These are phyloP conservation scores for Phytopythium delawarense DNA, from an alignment of 352 stramenopile genomes.

Conservation along the genomic window DNA sequence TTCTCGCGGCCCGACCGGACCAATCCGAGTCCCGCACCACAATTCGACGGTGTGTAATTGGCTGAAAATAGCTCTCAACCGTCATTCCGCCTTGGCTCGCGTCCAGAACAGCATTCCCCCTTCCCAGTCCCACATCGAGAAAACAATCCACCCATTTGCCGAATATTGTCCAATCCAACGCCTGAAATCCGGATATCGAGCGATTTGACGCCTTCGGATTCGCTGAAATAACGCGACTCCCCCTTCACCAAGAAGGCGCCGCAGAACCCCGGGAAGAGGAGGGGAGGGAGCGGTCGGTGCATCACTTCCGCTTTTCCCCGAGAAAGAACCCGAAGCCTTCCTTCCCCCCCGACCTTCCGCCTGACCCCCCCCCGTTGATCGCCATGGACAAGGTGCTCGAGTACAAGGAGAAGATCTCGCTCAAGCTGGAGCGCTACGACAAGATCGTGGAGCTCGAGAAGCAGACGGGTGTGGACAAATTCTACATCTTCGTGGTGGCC, in stretches of 20 bases:
- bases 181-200: background rate
- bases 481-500: conserved; percentile 73
- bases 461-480: conserved; percentile 85
- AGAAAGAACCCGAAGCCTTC: conserved; percentile 27
- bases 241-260: no score
- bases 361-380: background rate
- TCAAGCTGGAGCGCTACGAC: conserved; percentile 77
- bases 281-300: background rate
- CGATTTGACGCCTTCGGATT: conserved; percentile 9
- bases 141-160: conserved; percentile 9
- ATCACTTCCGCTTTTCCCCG: conserved; percentile 39
- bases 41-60: background rate
- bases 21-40: background rate
- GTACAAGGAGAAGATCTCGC: conserved; percentile 83
- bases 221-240: conserved; percentile 10
- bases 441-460: conserved; percentile 84
- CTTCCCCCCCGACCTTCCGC: background rate
- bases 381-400: conserved; percentile 78
- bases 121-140: background rate
- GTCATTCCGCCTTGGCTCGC: background rate
- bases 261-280: conserved; percentile 2
- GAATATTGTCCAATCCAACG: background rate
- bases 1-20: background rate
- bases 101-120: background rate
- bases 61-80: background rate